Base-by-base conservation (phyloP, 2,329 filamentous ascomycete genomes). In the Rhinocladiella similis region DNA sequence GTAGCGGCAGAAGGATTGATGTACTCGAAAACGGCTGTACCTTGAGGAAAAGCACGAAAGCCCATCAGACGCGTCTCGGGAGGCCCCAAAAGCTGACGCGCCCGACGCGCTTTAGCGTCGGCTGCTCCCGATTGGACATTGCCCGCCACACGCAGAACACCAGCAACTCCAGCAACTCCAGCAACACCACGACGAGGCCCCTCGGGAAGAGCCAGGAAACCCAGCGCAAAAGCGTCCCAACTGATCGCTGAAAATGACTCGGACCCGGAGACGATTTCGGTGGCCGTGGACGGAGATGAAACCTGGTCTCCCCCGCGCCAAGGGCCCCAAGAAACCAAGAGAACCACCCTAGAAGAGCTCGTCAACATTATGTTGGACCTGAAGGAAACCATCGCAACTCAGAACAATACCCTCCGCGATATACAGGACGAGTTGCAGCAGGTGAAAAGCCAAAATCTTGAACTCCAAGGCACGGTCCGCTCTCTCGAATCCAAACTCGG, bases 191-290 rank as follows among this genome's bases (percentile, higher is more conserved):
- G 16, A 47, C 45, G 45, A 25, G 5, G 7, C 27, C 45, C 45
- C 7, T 47, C 45, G 14, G 45, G 45, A 47, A 47, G 45, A 47
- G 22, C 22, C 16, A 25, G 45, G 45, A 47, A 47, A 47, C 45
- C 45, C 45, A 47, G 45, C 45, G 45, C 45, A 27, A 47, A 47
- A 47, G 45, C 45, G 22, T 5, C 45, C 22, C 45, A 47, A 47
- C 45, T 47, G 45, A 47, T 27, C 45, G 45, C 18, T 25, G 45
- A 47, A 27, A 47, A 47, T 47, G 45, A 47, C 45, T 47, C 45
- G 7, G 45, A 47, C 45, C 45, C 14, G 22, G 22, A 47, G 45
- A 47, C 45, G 22, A 47, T 47, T 47, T 47, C 45, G 5, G 45
- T 47, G 45, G 22, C 14, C 27, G 45, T 16, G 22, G 45, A 47